phyloP scores from a whole-genome alignment of 192 early-diverging fungal genomes.

The Irineochytrium annulatum region DNA sequence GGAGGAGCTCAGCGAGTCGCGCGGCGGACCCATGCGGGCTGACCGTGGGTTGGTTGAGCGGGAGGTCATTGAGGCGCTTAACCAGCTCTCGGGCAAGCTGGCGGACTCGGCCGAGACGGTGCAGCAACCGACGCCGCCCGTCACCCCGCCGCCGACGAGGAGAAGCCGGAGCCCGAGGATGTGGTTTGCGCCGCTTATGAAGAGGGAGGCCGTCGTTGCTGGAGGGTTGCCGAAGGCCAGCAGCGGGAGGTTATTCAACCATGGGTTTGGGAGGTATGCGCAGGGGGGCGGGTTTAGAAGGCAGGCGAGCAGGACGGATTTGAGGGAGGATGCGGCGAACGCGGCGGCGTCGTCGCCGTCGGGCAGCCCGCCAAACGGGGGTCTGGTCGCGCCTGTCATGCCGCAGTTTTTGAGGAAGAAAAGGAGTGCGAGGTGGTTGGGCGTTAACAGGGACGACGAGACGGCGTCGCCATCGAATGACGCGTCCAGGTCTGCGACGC shows the following conservation, averaged over 20 bases:
- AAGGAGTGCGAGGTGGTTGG: background rate
- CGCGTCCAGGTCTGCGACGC: background rate
- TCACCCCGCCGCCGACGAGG: background rate
- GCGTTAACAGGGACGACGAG: background rate
- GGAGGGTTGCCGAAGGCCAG: background rate
- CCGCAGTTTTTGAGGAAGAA: background rate
- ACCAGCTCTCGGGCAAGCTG: background rate
- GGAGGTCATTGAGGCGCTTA: background rate
- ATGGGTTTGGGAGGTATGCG: background rate
- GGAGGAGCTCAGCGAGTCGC: background rate
- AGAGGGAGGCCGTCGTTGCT: background rate
- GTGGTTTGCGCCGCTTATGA: conserved; percentile 1
- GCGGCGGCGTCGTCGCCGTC: background rate
- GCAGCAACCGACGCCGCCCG: background rate
- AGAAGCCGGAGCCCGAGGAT: background rate
- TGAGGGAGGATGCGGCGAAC: background rate
- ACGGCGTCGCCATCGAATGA: background rate
- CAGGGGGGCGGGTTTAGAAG: background rate
- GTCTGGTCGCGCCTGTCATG: background rate
- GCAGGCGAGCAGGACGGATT: too few species aligned
- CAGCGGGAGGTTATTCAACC: background rate
- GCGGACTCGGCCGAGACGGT: background rate
- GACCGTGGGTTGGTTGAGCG: background rate
- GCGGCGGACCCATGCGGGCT: background rate
- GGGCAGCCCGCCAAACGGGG: background rate